phyloP scores from a whole-genome alignment of 23 red algal species.

The Gracilaria vermiculophylla region DNA sequence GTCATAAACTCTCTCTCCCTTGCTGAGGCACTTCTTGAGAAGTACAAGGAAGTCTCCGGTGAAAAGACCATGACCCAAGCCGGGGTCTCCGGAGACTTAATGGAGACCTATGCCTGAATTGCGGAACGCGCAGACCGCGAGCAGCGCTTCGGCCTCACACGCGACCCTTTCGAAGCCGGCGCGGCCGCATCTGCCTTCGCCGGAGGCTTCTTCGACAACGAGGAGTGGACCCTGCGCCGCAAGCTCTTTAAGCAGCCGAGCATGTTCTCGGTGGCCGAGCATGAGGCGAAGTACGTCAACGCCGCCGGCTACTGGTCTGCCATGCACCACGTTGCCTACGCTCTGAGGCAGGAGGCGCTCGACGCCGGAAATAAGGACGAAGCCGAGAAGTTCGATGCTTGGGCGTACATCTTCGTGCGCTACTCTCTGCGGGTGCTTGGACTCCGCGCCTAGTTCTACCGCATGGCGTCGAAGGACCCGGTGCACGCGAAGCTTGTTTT shows the following conservation, averaged over 20 bases:
- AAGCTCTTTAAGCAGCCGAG: background rate
- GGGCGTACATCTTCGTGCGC: background rate
- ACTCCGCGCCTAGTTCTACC: background rate
- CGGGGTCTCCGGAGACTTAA: too few species aligned
- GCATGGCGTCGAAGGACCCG: background rate
- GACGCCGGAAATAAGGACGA: background rate
- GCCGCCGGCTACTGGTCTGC: background rate
- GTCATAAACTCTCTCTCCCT: too few species aligned
- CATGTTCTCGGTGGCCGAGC: background rate
- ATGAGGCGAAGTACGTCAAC: background rate
- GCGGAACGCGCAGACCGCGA: too few species aligned
- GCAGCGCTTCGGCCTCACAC: too few species aligned
- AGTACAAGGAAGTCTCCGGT: too few species aligned
- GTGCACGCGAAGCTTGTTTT: background rate
- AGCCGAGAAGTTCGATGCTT: background rate
- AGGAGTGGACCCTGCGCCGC: background rate
- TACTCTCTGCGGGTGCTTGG: background rate
- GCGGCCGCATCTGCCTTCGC: too few species aligned
- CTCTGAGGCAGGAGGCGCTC: background rate
- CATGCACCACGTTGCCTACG: background rate
- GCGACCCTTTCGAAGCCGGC: too few species aligned
- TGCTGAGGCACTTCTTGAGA: too few species aligned
- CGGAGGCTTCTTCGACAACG: background rate
- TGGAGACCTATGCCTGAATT: too few species aligned
- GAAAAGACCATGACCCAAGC: too few species aligned